Conservation (phyloP, 176 grass and related monocot species). For the Zoysia japonica region DNA sequence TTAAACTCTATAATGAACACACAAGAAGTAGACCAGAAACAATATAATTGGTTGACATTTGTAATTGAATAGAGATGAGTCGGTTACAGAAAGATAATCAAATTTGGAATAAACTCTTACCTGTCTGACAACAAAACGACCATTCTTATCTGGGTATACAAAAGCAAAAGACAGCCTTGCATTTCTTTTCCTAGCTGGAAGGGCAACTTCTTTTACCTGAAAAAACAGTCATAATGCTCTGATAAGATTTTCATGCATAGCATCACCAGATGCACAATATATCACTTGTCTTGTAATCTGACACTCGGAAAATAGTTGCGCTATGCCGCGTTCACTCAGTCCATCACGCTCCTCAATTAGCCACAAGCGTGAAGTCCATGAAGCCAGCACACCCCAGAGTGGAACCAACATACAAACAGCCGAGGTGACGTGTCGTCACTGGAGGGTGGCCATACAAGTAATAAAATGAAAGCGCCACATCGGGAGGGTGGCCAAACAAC, state of each 20-base stretch:
- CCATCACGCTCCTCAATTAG: too few relatives aligned
- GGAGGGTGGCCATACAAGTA: too few relatives aligned
- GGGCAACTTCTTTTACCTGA: constrained; percentile 96
- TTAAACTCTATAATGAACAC: too few relatives aligned
- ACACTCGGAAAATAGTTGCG: too few relatives aligned
- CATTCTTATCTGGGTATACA: constrained; percentile 92
- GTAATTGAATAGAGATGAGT: constrained; percentile 6
- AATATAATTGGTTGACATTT: not conserved
- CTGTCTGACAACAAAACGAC: constrained; percentile 79
- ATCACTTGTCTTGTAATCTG: not conserved
- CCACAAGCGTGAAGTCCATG: too few relatives aligned
- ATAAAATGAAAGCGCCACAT: too few relatives aligned
- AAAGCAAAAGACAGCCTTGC: constrained; percentile 92
- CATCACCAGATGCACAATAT: not conserved
- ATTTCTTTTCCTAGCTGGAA: constrained; percentile 86
- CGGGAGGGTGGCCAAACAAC: too few relatives aligned
- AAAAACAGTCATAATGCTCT: constrained; percentile 30
- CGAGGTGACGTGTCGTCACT: too few relatives aligned
- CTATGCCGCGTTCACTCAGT: too few relatives aligned
- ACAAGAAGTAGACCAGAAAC: too few relatives aligned
- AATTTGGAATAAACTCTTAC: constrained; percentile 40
- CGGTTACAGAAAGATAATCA: not conserved
- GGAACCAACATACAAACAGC: too few relatives aligned
- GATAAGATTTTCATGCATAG: constrained; percentile 34
- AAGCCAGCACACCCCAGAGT: too few relatives aligned